Evolutionary conservation across 208 protist genomes (phyloP).

Genomic region (Angomonas desouzai): DNA sequence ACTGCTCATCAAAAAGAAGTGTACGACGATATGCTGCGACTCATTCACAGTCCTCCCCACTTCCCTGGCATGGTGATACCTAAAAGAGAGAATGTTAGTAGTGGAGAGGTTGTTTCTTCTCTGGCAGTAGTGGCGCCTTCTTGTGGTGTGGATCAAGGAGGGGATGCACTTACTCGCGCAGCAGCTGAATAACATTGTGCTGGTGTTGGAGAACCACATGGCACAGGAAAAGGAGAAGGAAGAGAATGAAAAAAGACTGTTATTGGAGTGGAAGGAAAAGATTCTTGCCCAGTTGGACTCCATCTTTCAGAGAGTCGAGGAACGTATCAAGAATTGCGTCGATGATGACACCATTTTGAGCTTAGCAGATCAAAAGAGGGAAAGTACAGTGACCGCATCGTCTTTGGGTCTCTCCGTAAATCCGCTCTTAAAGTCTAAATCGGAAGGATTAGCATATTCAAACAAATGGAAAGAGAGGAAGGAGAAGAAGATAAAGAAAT

Average conservation of each 20-base stretch:
- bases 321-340: background rate
- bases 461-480: no score
- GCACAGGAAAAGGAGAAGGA: conserved; percentile 14
- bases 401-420: background rate
- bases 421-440: background rate
- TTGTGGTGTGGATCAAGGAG: conserved; percentile 9
- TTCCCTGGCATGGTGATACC: background rate
- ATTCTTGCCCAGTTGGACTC: background rate
- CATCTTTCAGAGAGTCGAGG: background rate
- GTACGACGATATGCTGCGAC: conserved; percentile 32
- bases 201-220: conserved; percentile 41
- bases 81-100: background rate
- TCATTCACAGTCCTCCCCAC: conserved; percentile 19
- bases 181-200: conserved; percentile 46
- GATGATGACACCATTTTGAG: background rate
- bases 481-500: no score
- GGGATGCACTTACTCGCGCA: conserved; percentile 19
- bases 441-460: no score
- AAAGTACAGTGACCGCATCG: background rate
- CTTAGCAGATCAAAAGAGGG: background rate
- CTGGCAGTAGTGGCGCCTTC: no score
- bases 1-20: conserved; percentile 25
- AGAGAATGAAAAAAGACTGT: background rate
- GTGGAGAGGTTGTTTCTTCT: background rate
- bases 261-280: background rate